Base-by-base conservation (phyloP, 2,329 filamentous ascomycete species). In the Corynespora cassiicola region DNA sequence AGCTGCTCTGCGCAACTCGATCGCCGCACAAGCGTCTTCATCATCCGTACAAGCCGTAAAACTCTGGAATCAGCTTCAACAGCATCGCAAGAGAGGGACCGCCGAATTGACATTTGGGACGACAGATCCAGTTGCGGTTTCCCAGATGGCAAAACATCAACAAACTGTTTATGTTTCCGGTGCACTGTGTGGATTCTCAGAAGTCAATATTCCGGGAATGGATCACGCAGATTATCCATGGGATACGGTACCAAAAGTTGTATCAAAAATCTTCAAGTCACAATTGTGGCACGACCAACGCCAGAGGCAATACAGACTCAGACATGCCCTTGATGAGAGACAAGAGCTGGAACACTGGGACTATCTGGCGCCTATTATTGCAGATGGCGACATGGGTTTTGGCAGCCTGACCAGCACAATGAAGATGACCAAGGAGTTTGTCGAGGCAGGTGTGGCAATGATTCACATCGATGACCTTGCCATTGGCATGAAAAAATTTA, bases 401-500 rank as follows among this genome's bases (percentile, higher is more conserved):
- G 70, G 70, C 5, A 62, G 58, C 9, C 41, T 73, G 29, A 73
- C 70, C 1, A 61, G 56, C 2, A 66, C 63, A 4, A 65, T 72
- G 54, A 73, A 74, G 56, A 63, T 71, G 57, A 63, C 65, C 5
- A 54, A 58, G 17, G 55, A 61, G n/a, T 72, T 74, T 39, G 69
- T 72, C n/a, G 71, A 72, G 28, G 59, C 64, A 10, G 71, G 71
- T 5, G 70, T 71, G 2, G 70, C 71, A 7, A 71, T 71, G 63
- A 69, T 73, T 28, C 70, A 73, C 35, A 57, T 74, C 4, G 71
- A 74, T 36, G 71, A 73, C 38, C 50, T 73, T 19, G 70, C 71
- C 0, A 68, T 72, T 15, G 71, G 71, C 5, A 58, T 72, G 51
- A 73, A 73, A 53, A 73, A 73, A 47, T 74, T 73, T 34, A 73